Percentiles rank a stretch among this genome's conserved stretches.
Conservation (phyloP, 441 rosid genomes). For the Populus trichocarpa region DNA sequence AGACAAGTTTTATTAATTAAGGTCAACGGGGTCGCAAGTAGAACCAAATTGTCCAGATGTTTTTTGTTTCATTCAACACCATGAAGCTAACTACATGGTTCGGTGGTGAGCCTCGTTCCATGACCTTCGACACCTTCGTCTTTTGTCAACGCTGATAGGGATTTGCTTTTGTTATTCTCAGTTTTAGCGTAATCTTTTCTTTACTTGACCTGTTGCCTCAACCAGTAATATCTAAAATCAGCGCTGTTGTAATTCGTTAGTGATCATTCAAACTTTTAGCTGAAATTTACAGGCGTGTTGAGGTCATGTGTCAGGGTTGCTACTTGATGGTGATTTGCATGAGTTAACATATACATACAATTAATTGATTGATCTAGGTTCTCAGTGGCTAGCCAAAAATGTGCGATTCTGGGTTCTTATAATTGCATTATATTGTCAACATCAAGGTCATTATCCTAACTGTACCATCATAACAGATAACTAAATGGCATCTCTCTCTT, state of each 20-base stretch:
- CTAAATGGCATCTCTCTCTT: background rate
- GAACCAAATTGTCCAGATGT: too few relatives aligned
- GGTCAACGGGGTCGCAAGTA: background rate
- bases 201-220: background rate
- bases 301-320: background rate
- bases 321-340: background rate
- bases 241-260: background rate
- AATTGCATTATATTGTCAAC: background rate
- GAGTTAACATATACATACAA: too few relatives aligned
- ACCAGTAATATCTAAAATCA: background rate
- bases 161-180: background rate
- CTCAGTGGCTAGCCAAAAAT: background rate
- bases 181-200: background rate
- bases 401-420: background rate
- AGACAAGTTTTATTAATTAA: background rate
- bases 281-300: background rate
- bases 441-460: background rate
- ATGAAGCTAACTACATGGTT: too few relatives aligned
- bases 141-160: background rate
- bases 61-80: too few relatives aligned
- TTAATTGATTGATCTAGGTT: background rate
- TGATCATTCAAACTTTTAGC: background rate
- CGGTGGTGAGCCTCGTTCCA: too few relatives aligned
- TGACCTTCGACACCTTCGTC: background rate
- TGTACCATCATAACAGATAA: too few relatives aligned